Percentiles rank a stretch among this genome's conserved stretches.
Conservation (phyloP, 225 moss, liverwort and hornwort genomes). For the Physcomitrellopsis africana region DNA sequence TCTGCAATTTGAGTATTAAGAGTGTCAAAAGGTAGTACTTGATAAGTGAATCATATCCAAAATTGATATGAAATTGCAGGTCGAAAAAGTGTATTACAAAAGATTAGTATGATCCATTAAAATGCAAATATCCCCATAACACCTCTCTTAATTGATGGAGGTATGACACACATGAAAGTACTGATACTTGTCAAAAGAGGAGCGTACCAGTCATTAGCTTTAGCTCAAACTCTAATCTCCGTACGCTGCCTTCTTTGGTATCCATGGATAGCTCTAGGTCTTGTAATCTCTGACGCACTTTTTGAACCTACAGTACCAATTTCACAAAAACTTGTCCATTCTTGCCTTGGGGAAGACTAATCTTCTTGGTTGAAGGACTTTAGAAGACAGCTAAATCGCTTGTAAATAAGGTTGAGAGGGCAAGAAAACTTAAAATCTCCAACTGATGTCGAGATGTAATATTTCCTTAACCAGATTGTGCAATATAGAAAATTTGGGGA, state of each 20-base stretch:
- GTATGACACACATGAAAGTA: background rate
- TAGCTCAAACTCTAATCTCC: conserved; percentile 93
- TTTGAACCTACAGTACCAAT: conserved; percentile 67
- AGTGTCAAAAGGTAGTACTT: conserved; percentile 2
- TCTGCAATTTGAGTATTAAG: conserved; percentile 46
- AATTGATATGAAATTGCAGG: background rate
- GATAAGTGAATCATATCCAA: background rate
- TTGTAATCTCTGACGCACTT: conserved; percentile 76
- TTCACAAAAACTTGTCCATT: background rate
- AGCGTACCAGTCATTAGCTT: conserved; percentile 79
- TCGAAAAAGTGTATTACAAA: background rate
- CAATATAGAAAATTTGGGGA: background rate
- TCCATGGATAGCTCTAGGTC: conserved; percentile 90
- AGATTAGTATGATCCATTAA: too few relatives aligned
- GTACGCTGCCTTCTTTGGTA: conserved; percentile 83
- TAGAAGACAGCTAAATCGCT: conserved; percentile 5
- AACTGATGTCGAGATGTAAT: background rate
- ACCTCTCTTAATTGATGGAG: background rate
- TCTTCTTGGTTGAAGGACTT: background rate
- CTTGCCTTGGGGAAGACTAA: background rate
- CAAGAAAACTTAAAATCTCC: conserved; percentile 2
- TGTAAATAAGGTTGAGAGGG: background rate
- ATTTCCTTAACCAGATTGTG: background rate
- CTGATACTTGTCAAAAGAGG: background rate
- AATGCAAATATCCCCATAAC: too few relatives aligned